Percentiles rank a stretch among this genome's conserved stretches.
These are phyloP conservation scores for Wickerhamiella nectarea DNA, from an alignment of 805 yeast species.

Conservation along the genomic window DNA sequence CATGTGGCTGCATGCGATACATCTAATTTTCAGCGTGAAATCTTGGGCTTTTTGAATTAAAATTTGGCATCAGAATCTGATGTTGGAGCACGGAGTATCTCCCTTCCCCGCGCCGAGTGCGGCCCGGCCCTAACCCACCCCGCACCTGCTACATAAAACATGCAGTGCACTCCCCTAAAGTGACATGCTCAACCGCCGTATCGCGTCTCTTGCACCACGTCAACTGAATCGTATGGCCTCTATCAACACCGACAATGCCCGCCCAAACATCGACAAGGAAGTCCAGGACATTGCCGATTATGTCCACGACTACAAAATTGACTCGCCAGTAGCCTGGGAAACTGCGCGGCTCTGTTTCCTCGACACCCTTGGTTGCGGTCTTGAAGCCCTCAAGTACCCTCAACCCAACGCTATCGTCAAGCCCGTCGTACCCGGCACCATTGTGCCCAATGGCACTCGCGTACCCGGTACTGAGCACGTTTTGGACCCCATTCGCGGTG, in stretches of 20 bases:
- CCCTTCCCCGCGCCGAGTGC: slow-evolving; percentile 3
- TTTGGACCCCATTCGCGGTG: slow-evolving; percentile 45
- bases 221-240: slow-evolving; percentile 8
- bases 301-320: slow-evolving; percentile 34
- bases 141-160: slow-evolving; percentile 2
- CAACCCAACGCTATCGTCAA: slow-evolving; percentile 37
- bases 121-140: slow-evolving; percentile 4
- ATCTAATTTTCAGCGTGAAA: too few species aligned
- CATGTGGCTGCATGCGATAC: too few species aligned
- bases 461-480: slow-evolving; percentile 39
- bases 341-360: slow-evolving; percentile 44
- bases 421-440: slow-evolving; percentile 45
- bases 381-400: slow-evolving; percentile 41
- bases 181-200: slow-evolving; percentile 5
- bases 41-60: too few species aligned
- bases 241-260: slow-evolving; percentile 33
- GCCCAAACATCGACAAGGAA: slow-evolving; percentile 40
- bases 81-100: too few species aligned
- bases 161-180: too few species aligned
- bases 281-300: slow-evolving; percentile 37
- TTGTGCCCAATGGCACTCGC: slow-evolving; percentile 42
- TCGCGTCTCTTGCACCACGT: not conserved
- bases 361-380: slow-evolving; percentile 48
- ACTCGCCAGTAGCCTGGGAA: slow-evolving; percentile 35
- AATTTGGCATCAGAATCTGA: too few species aligned